Percentiles rank a stretch among this genome's conserved stretches.
Conservation (phyloP, 1,139 yeast species). For the Meyerozyma elateridarum region DNA sequence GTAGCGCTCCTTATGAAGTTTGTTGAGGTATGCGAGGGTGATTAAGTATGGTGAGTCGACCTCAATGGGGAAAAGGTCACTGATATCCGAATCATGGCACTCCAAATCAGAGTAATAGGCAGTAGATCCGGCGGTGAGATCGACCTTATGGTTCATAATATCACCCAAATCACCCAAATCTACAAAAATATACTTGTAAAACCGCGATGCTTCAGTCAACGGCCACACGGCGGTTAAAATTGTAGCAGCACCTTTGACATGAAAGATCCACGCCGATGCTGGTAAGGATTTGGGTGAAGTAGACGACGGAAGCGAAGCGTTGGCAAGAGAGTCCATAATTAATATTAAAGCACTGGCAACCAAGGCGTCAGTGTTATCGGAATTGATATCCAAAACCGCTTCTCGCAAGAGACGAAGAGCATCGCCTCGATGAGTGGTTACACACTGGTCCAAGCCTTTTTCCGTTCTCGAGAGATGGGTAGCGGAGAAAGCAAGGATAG, state of each 20-base stretch:
- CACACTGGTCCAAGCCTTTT: slow-evolving; percentile 74
- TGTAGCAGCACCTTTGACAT: slow-evolving; percentile 95
- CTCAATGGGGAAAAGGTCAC: slow-evolving; percentile 82
- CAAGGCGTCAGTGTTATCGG: slow-evolving; percentile 85
- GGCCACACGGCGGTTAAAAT: slow-evolving; percentile 95
- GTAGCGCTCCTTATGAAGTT: slow-evolving; percentile 74
- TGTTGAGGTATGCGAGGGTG: slow-evolving; percentile 81
- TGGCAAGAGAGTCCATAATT: slow-evolving; percentile 90
- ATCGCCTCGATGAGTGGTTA: slow-evolving; percentile 82
- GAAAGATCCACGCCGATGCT: slow-evolving; percentile 95
- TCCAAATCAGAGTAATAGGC: slow-evolving; percentile 54
- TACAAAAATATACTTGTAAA: slow-evolving; percentile 72
- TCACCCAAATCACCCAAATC: slow-evolving; percentile 83
- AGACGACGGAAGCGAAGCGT: slow-evolving; percentile 74
- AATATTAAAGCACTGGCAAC: slow-evolving; percentile 87
- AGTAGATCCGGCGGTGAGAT: slow-evolving; percentile 20
- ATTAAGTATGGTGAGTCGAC: slow-evolving; percentile 79
- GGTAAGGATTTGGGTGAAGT: slow-evolving; percentile 65
- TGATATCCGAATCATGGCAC: slow-evolving; percentile 82
- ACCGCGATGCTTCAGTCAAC: slow-evolving; percentile 69
- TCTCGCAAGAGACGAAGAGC: slow-evolving; percentile 76
- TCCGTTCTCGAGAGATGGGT: slow-evolving; percentile 80
- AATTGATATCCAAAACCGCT: slow-evolving; percentile 77
- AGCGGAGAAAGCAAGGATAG: slow-evolving; percentile 84
- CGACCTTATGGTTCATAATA: slow-evolving; percentile 51